Percentiles rank a stretch among this genome's conserved stretches.
These are phyloP conservation scores for Chaetomium tenue DNA, from an alignment of 495 filamentous ascomycete species.

Conservation along the genomic window DNA sequence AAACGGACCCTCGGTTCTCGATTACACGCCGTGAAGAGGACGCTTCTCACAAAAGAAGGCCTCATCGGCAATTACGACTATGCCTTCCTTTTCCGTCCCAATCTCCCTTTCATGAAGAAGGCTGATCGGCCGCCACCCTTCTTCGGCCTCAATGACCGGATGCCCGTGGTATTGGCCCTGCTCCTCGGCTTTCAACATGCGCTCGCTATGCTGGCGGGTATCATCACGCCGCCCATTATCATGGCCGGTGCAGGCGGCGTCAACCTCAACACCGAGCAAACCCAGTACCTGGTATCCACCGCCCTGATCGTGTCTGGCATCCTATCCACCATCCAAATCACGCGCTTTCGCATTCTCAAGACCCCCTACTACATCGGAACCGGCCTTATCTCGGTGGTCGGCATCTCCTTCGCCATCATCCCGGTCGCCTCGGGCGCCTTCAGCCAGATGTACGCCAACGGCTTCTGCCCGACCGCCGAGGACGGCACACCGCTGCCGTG, in stretches of 20 bases:
- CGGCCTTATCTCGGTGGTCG: constrained; percentile 86
- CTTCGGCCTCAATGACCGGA: constrained; percentile 80
- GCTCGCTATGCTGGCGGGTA: constrained; percentile 54
- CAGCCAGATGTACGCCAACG: constrained; percentile 80
- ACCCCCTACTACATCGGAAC: constrained; percentile 88
- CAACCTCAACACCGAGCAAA: constrained; percentile 57
- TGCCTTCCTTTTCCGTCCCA: constrained; percentile 66
- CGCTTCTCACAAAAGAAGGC: constrained; percentile 60
- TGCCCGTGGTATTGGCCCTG: constrained; percentile 76
- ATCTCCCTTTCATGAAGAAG: constrained; percentile 78
- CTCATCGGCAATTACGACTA: constrained; percentile 87
- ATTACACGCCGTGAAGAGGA: constrained; percentile 34
- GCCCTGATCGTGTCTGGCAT: constrained; percentile 84
- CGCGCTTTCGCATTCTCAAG: constrained; percentile 72
- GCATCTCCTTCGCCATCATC: constrained; percentile 83
- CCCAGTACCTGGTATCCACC: constrained; percentile 85
- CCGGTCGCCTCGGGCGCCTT: constrained; percentile 78
- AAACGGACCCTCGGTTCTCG: constrained; percentile 36
- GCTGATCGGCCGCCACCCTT: constrained; percentile 66
- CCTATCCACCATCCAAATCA: constrained; percentile 78
- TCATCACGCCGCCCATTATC: constrained; percentile 79
- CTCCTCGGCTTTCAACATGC: constrained; percentile 52
- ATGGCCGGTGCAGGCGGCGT: constrained; percentile 63
- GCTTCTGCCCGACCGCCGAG: constrained; percentile 63
- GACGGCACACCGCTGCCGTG: constrained; percentile 71